Percentiles rank a stretch among this genome's conserved stretches.
Evolutionary conservation across 2,329 filamentous ascomycete genomes (phyloP).

Genomic region (Sarocladium kiliense): DNA sequence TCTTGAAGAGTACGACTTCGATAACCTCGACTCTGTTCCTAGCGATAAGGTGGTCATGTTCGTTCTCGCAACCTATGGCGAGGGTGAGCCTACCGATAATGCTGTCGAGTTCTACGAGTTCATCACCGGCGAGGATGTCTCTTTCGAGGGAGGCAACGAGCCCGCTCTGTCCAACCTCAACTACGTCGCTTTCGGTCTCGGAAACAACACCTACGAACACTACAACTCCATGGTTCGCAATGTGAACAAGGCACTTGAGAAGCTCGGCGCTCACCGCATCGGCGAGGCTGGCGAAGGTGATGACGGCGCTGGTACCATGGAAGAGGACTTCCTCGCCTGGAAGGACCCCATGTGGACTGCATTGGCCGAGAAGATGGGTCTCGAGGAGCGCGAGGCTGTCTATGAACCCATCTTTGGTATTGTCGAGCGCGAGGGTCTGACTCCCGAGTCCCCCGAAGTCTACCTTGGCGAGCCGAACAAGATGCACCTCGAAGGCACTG

Average conservation of each 20-base stretch:
- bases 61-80: constrained; percentile 93
- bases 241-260: constrained; percentile 74
- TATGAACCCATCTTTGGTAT: constrained; percentile 92
- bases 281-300: constrained; percentile 91
- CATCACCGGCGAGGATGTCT: constrained; percentile 72
- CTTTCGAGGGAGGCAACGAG: constrained; percentile 66
- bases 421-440: constrained; percentile 67
- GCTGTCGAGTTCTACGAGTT: constrained; percentile 99
- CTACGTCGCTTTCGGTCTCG: constrained; percentile 92
- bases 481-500: constrained; percentile 80
- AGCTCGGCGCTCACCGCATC: constrained; percentile 78
- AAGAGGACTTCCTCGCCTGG: constrained; percentile 98
- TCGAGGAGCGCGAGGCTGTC: constrained; percentile 92
- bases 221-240: constrained; percentile 98
- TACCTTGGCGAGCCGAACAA: constrained; percentile 96
- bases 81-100: constrained; percentile 97
- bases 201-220: constrained; percentile 99
- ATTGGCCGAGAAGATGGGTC: constrained; percentile 72
- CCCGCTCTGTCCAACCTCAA: constrained; percentile 77
- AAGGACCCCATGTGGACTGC: constrained; percentile 98
- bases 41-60: constrained; percentile 92
- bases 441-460: constrained; percentile 70
- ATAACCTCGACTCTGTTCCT: constrained; percentile 84
- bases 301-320: constrained; percentile 97
- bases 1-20: constrained; percentile 95